Evolutionary conservation across 805 yeast genomes (phyloP), one percentile per base, ranked within the genome.

Genomic region (Cyberlindnera suaveolens): DNA sequence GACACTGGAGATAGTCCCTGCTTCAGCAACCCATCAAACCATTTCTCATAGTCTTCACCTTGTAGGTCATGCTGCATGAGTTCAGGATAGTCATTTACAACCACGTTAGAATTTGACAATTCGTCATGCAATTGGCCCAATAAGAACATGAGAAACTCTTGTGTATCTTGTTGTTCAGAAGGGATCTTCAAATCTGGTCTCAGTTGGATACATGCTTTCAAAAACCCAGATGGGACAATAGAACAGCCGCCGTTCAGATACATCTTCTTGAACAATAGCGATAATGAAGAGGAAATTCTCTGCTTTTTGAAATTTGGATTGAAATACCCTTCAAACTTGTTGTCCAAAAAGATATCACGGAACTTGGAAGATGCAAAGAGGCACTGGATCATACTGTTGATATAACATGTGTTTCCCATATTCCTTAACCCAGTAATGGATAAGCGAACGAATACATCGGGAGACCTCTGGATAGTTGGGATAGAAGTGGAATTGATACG

Each of bases 151-250:
- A 85, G 61, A 54, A 83, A 83, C 52, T 85, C 93, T 42, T 85
- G 88, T 1, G 90, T 81, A 59, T 85, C 95, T 56, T 85, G 93
- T 54, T 85, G 95, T 53, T 82, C 87, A 50, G 72, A 62, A 0
- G 91, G 91, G 11, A 85, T 82, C 49, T 68, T 66, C 42, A 83
- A 71, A 52, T 81, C 86, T 0, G 89, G 89, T 49, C 82, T 77
- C 18, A 82, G 55, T 6, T 63, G 47, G 18, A 75, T 62, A 40
- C 81, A 65, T 2, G 67, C 60, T 37, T 79, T 70, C 34, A 84
- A 66, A 53, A 85, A 83, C 35, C 77, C 75, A 8, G 76, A 71
- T 4, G 91, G 89, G 2, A 81, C 78, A 30, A 84, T 77, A 1
- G 81, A 70, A 35, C 75, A 71, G 3, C 80, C 78, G 14, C 84